phyloP scores from a whole-genome alignment of 2,329 filamentous ascomycete species.

The Helminthosporium solani region DNA sequence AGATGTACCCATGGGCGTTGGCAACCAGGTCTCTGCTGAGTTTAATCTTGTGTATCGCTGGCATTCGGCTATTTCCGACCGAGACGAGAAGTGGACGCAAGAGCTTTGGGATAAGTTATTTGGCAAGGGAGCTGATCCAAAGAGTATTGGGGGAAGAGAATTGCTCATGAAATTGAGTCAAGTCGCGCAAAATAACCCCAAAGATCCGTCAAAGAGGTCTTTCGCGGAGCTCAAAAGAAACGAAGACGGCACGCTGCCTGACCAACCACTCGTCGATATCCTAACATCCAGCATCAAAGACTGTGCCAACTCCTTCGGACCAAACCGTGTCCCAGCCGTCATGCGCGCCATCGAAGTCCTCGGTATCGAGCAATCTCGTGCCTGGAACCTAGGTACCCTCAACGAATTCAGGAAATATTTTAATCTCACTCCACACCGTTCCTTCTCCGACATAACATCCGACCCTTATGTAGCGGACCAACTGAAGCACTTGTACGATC shows the following conservation, averaged over 20 bases:
- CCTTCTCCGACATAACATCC: conserved; percentile 80
- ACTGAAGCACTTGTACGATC: conserved; percentile 63
- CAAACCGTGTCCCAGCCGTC: conserved; percentile 69
- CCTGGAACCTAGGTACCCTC: conserved; percentile 74
- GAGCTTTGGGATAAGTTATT: conserved; percentile 47
- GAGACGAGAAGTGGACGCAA: conserved; percentile 79
- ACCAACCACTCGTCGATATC: conserved; percentile 74
- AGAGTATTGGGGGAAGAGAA: conserved; percentile 58
- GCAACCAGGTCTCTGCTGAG: conserved; percentile 82
- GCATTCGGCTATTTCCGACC: conserved; percentile 75
- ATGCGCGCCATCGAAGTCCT: conserved; percentile 77
- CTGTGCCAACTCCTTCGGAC: conserved; percentile 61
- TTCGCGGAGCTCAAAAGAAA: conserved; percentile 68
- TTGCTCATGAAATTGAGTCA: conserved; percentile 64
- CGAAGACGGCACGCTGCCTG: conserved; percentile 67
- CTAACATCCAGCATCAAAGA: conserved; percentile 71
- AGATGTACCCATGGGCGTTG: conserved; percentile 67
- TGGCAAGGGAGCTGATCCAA: conserved; percentile 52
- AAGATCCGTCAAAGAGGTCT: conserved; percentile 67
- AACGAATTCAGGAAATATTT: conserved; percentile 88
- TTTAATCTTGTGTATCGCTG: conserved; percentile 88
- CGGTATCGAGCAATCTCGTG: conserved; percentile 73
- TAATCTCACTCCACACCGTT: conserved; percentile 71
- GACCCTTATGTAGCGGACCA: conserved; percentile 69
- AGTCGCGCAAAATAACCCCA: conserved; percentile 61